phyloP scores from a whole-genome alignment of 108 stramenopile species.

The Parmales sp. region DNA sequence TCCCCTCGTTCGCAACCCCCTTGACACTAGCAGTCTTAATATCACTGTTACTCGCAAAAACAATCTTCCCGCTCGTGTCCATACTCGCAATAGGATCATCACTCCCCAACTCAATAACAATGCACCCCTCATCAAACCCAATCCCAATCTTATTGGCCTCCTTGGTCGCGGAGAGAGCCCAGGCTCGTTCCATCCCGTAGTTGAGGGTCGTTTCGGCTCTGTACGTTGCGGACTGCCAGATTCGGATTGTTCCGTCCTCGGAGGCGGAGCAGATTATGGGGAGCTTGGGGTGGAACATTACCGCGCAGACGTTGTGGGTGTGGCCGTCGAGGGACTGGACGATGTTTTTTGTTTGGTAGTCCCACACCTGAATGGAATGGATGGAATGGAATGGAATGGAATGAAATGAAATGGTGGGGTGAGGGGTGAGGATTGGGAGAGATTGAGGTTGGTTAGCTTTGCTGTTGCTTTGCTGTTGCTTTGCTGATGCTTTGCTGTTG shows the following conservation, averaged over 20 bases:
- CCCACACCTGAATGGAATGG: conserved; percentile 14
- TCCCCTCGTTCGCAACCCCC: conserved; percentile 61
- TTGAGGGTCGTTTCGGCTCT: conserved; percentile 94
- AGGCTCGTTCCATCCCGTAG: conserved; percentile 98
- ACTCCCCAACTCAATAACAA: conserved; percentile 91
- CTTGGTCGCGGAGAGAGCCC: conserved; percentile 86
- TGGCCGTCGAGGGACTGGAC: conserved; percentile 97
- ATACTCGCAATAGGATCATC: conserved; percentile 97
- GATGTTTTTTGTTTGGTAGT: conserved; percentile 68
- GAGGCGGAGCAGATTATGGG: conserved; percentile 92
- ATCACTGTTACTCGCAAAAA: conserved; percentile 94
- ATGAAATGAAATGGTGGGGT: too few relatives aligned
- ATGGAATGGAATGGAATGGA: too few relatives aligned
- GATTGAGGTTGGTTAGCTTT: too few relatives aligned
- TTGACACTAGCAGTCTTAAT: conserved; percentile 84
- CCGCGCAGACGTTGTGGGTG: conserved; percentile 90
- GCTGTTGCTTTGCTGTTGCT: too few relatives aligned
- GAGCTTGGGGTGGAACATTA: conserved; percentile 95
- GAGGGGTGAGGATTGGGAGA: too few relatives aligned
- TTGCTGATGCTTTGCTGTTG: too few relatives aligned
- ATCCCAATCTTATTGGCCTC: conserved; percentile 93
- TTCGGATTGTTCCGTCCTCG: conserved; percentile 95
- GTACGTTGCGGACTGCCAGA: conserved; percentile 97
- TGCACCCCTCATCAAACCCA: conserved; percentile 98
- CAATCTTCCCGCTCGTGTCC: conserved; percentile 90